Conservation (phyloP, 2,329 filamentous ascomycete genomes). For the Colletotrichum phormii region DNA sequence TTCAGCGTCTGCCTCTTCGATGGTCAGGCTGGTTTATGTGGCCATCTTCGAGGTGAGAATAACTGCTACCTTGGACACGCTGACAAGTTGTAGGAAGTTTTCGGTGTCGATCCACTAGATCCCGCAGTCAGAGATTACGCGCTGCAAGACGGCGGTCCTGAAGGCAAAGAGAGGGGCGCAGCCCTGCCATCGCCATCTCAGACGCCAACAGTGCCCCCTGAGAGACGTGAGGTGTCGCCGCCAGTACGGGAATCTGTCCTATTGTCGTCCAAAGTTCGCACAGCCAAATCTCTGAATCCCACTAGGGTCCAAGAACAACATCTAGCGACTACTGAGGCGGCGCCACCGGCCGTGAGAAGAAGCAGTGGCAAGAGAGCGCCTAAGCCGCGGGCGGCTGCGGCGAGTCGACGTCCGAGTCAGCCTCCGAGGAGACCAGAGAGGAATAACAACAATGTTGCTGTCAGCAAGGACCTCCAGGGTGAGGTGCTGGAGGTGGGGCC, state of each 20-base stretch:
- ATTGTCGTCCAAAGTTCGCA: too few relatives aligned
- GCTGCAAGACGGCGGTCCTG: neutral
- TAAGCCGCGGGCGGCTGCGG: neutral
- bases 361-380: slow-evolving; percentile 23
- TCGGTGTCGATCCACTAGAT: neutral
- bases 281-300: too few relatives aligned
- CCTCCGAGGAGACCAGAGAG: neutral
- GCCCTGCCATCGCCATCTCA: neutral
- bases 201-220: neutral
- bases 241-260: neutral
- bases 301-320: neutral
- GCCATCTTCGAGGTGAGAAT: neutral
- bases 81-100: neutral
- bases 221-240: neutral
- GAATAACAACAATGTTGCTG: neutral
- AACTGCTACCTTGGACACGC: neutral
- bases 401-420: neutral
- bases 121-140: too few relatives aligned
- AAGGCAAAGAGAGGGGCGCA: too few relatives aligned
- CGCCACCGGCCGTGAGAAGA: neutral
- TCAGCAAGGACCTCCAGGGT: neutral
- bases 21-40: neutral
- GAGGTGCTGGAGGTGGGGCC: neutral
- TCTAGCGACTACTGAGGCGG: neutral
- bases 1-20: too few relatives aligned